A percentile compares a stretch with the other conserved stretches of the same genome.
phyloP scores from a whole-genome alignment of 495 filamentous ascomycete genomes.

The Annulohypoxylon moriforme region DNA sequence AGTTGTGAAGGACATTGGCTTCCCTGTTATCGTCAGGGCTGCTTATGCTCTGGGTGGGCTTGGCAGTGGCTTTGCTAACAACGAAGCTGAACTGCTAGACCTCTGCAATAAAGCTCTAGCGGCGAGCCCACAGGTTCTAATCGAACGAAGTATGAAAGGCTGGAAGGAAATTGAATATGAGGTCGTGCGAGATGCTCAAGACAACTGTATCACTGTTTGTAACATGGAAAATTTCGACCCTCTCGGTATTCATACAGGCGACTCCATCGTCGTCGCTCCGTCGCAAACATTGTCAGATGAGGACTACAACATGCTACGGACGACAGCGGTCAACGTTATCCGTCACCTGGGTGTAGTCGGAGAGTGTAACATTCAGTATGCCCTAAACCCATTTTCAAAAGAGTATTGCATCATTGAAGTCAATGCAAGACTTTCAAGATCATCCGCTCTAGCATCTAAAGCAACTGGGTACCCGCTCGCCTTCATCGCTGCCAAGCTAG shows the following conservation, averaged over 20 bases:
- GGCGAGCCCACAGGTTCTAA: slow-evolving; percentile 93
- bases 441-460: slow-evolving; percentile 94
- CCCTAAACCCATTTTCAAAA: slow-evolving; percentile 92
- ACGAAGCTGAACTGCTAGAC: slow-evolving; percentile 85
- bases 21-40: slow-evolving; percentile 96
- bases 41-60: slow-evolving; percentile 96
- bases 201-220: slow-evolving; percentile 99
- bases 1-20: slow-evolving; percentile 89
- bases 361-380: slow-evolving; percentile 99
- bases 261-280: slow-evolving; percentile 97
- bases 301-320: slow-evolving; percentile 99
- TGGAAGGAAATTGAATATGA: slow-evolving; percentile 99
- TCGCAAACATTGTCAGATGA: slow-evolving; percentile 97
- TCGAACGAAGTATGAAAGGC: slow-evolving; percentile 98
- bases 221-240: slow-evolving; percentile 99
- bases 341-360: slow-evolving; percentile 96
- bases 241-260: slow-evolving; percentile 96
- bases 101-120: slow-evolving; percentile 96
- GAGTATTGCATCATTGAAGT: slow-evolving; percentile 99
- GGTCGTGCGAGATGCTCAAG: slow-evolving; percentile 92
- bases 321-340: slow-evolving; percentile 98
- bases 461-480: slow-evolving; percentile 96
- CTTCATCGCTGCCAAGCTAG: slow-evolving; percentile 96
- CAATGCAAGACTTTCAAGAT: slow-evolving; percentile 94
- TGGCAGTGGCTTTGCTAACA: slow-evolving; percentile 93